Evolutionary conservation across 2,329 filamentous ascomycete species (phyloP).

Genomic region (Acephala macrosclerotiorum): DNA sequence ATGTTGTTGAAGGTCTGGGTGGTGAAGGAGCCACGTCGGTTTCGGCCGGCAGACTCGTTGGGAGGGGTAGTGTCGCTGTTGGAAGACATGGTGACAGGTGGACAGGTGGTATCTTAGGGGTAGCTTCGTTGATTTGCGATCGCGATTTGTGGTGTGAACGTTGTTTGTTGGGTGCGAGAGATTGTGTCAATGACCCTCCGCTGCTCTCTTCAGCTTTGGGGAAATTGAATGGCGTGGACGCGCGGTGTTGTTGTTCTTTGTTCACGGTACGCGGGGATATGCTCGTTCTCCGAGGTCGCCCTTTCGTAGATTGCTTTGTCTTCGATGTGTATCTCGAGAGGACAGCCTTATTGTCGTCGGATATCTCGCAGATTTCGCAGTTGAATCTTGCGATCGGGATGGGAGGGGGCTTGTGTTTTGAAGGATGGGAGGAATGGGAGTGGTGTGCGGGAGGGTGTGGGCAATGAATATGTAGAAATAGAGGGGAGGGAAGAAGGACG

Average conservation of each 20-base stretch:
- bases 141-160: constrained; percentile 8
- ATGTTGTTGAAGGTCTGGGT: constrained; percentile 52
- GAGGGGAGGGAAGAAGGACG: constrained; percentile 14
- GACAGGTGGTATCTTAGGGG: constrained; percentile 16
- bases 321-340: constrained; percentile 12
- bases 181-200: constrained; percentile 31
- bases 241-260: constrained; percentile 20
- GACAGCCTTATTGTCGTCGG: constrained; percentile 4
- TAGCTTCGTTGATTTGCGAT: constrained; percentile 5
- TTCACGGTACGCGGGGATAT: constrained; percentile 27
- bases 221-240: constrained; percentile 12
- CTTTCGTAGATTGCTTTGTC: constrained; percentile 20
- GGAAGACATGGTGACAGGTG: constrained; percentile 49
- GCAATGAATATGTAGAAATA: constrained; percentile 5
- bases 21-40: constrained; percentile 54
- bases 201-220: constrained; percentile 38
- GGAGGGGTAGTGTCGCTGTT: constrained; percentile 49
- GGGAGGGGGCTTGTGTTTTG: background rate
- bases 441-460: background rate
- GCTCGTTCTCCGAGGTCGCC: constrained; percentile 24
- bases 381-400: background rate
- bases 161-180: constrained; percentile 26
- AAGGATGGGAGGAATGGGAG: background rate
- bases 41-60: constrained; percentile 47
- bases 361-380: background rate